A percentile compares a stretch with the other conserved stretches of the same genome.
These are phyloP conservation scores for Botrytis sinoallii DNA, from an alignment of 2,329 filamentous ascomycete genomes.

Conservation along the genomic window DNA sequence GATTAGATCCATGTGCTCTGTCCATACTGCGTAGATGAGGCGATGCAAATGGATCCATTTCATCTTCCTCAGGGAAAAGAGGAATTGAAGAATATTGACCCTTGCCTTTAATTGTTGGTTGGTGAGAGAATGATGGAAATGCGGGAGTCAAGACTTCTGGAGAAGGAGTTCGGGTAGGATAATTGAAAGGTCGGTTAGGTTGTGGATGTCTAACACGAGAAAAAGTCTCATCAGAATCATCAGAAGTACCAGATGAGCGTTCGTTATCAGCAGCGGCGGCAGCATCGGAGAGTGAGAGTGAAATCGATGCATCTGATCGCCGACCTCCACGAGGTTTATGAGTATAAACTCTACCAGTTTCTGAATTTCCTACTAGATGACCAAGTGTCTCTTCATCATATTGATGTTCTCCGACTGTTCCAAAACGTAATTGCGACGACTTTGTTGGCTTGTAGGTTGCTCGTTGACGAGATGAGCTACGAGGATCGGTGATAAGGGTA, in stretches of 20 bases:
- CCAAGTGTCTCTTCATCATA: slow-evolving; percentile 33
- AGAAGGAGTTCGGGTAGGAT: slow-evolving; percentile 20
- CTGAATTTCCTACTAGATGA: slow-evolving; percentile 30
- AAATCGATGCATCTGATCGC: slow-evolving; percentile 27
- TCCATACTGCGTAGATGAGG: slow-evolving; percentile 19
- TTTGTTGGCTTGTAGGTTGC: slow-evolving; percentile 37
- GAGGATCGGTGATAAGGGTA: not conserved
- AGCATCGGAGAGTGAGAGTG: slow-evolving; percentile 17
- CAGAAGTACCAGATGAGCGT: slow-evolving; percentile 33
- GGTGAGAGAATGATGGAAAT: slow-evolving; percentile 4
- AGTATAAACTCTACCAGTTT: slow-evolving; percentile 25
- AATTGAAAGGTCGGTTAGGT: slow-evolving; percentile 12
- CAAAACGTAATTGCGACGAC: slow-evolving; percentile 38
- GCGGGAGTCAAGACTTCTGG: slow-evolving; percentile 1
- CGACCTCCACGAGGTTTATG: slow-evolving; percentile 26
- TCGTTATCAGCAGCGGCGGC: slow-evolving; percentile 34
- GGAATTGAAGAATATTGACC: slow-evolving; percentile 30
- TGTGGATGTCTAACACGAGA: slow-evolving; percentile 24
- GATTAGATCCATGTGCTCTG: slow-evolving; percentile 5
- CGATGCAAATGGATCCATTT: slow-evolving; percentile 27
- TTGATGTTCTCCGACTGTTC: slow-evolving; percentile 30
- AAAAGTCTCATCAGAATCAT: slow-evolving; percentile 34
- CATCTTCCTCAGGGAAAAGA: slow-evolving; percentile 23
- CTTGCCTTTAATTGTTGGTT: slow-evolving; percentile 15
- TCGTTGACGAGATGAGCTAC: slow-evolving; percentile 20